Conservation (phyloP, 2,329 filamentous ascomycete species). For the Botrytis fabae region DNA sequence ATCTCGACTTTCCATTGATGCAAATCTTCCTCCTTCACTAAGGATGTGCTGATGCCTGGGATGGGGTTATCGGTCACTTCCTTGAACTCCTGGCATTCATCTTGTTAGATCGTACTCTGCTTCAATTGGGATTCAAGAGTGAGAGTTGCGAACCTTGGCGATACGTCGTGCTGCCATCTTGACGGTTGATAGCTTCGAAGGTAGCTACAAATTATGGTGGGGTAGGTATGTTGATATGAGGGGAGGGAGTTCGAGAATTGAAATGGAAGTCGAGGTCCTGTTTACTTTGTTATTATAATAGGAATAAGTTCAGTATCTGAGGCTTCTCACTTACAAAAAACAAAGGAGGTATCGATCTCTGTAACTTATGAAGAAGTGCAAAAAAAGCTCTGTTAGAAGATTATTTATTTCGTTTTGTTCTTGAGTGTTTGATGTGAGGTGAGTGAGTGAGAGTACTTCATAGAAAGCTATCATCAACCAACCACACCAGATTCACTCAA, state of each 20-base stretch:
- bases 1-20: slow-evolving; percentile 68
- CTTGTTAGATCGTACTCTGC: slow-evolving; percentile 14
- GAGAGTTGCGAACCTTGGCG: slow-evolving; percentile 29
- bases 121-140: neutral
- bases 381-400: neutral
- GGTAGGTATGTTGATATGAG: slow-evolving; percentile 13
- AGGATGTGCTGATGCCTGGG: slow-evolving; percentile 55
- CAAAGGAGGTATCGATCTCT: neutral
- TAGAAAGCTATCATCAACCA: slow-evolving; percentile 1
- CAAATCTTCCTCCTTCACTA: slow-evolving; percentile 63
- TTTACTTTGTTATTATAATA: neutral
- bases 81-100: slow-evolving; percentile 54
- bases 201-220: slow-evolving; percentile 12
- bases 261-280: neutral
- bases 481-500: neutral
- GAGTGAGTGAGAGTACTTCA: neutral
- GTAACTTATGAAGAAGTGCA: neutral
- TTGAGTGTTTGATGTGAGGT: slow-evolving; percentile 15
- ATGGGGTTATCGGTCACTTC: slow-evolving; percentile 58
- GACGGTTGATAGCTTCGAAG: slow-evolving; percentile 18
- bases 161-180: slow-evolving; percentile 39
- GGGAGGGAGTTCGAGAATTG: neutral
- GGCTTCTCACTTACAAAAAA: neutral
- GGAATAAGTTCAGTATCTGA: neutral
- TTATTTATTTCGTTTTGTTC: neutral